These are phyloP conservation scores for Pichia nanzhaoensis DNA, from an alignment of 805 yeast species.

Conservation along the genomic window DNA sequence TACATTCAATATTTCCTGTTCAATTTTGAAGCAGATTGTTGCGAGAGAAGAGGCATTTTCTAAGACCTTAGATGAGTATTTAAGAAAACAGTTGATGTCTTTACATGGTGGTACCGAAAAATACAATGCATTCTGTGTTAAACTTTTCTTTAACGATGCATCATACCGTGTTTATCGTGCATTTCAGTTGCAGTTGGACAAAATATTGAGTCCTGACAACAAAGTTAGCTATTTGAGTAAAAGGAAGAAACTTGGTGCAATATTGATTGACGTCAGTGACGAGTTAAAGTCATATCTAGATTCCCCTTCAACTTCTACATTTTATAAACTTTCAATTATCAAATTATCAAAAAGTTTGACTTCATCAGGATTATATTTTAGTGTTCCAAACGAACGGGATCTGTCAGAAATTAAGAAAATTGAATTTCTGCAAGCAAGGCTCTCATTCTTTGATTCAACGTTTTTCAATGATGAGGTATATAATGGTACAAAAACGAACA, in stretches of 20 bases:
- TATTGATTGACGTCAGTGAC: background rate
- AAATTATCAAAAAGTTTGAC: slow-evolving; percentile 2
- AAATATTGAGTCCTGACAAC: background rate
- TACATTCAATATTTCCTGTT: background rate
- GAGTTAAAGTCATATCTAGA: background rate
- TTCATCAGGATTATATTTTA: background rate
- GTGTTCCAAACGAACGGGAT: background rate
- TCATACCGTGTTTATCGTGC: background rate
- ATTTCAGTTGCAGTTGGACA: background rate
- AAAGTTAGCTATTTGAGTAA: background rate
- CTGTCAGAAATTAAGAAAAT: background rate
- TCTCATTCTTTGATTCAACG: too few species aligned
- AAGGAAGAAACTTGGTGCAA: background rate
- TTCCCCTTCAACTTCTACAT: background rate
- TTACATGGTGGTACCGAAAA: background rate
- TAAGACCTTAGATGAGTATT: background rate
- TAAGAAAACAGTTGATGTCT: background rate
- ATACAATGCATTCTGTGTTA: slow-evolving; percentile 3
- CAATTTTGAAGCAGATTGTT: background rate
- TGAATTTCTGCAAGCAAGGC: background rate
- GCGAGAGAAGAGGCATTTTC: background rate
- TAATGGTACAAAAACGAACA: background rate
- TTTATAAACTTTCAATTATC: slow-evolving; percentile 5
- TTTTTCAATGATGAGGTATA: too few species aligned
- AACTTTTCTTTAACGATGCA: slow-evolving; percentile 6